Evolutionary conservation across 179 eudicot genomes (phyloP).

Genomic region (Silene vulgaris): DNA sequence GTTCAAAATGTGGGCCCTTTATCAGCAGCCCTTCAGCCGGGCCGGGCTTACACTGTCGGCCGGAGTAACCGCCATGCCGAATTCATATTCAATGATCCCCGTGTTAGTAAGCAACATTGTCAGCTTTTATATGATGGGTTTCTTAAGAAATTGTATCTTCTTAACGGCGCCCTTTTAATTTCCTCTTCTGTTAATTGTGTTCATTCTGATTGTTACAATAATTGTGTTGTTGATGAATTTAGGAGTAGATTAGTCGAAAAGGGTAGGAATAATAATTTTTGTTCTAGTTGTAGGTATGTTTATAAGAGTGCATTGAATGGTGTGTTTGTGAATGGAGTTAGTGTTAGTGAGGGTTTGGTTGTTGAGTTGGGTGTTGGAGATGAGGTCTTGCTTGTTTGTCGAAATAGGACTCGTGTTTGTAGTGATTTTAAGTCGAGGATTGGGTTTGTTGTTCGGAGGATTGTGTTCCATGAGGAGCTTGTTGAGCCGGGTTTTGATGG

Average conservation of each 20-base stretch:
- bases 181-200: conserved; percentile 14
- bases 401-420: conserved; percentile 35
- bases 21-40: conserved; percentile 38
- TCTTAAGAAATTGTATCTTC: conserved; percentile 43
- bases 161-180: conserved; percentile 46
- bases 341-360: conserved; percentile 37
- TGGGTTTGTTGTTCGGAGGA: conserved; percentile 62
- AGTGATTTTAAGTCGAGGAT: conserved; percentile 36
- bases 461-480: conserved; percentile 54
- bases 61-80: conserved; percentile 41
- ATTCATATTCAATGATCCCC: conserved; percentile 41
- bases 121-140: conserved; percentile 53
- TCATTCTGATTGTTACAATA: not conserved
- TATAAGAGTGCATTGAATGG: conserved; percentile 65
- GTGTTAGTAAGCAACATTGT: conserved; percentile 72
- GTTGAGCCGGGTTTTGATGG: conserved; percentile 25
- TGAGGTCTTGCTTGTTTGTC: conserved; percentile 55
- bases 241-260: conserved; percentile 26
- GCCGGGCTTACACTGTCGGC: conserved; percentile 51
- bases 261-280: not conserved
- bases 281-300: conserved; percentile 27
- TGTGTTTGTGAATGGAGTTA: conserved; percentile 66
- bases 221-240: conserved; percentile 30
- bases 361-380: conserved; percentile 62
- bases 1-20: conserved; percentile 12